Percentiles rank a stretch among this genome's conserved stretches.
Conservation (phyloP, 768 basidiomycete genomes). For the Podaxis rugospora region DNA sequence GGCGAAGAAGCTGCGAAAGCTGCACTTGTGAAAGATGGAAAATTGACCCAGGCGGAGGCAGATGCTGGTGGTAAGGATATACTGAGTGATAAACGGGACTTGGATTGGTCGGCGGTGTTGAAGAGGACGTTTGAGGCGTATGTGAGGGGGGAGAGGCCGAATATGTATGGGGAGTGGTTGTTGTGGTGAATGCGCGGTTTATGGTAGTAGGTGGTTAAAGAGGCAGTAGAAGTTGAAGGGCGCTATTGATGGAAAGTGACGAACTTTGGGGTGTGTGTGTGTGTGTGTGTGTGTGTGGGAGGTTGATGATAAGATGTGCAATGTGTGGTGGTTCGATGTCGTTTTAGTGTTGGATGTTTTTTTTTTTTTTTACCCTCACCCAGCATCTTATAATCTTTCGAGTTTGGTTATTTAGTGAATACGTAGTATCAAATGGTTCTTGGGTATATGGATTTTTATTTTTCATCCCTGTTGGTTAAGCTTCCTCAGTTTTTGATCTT, state of each 20-base stretch:
- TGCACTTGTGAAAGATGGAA: conserved; percentile 27
- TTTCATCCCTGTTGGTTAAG: not conserved
- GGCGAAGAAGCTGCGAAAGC: conserved; percentile 68
- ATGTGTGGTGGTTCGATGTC: not conserved
- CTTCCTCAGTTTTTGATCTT: not conserved
- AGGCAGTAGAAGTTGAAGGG: not conserved
- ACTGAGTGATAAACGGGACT: conserved; percentile 60
- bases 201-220: not conserved
- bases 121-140: conserved; percentile 95
- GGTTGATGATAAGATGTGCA: not conserved
- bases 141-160: conserved; percentile 80
- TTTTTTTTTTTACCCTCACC: not conserved
- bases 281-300: not conserved
- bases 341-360: not conserved
- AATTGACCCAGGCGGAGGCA: conserved; percentile 17
- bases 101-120: conserved; percentile 84
- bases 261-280: no score
- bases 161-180: conserved; percentile 87
- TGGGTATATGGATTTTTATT: not conserved
- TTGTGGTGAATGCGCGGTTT: conserved; percentile 26
- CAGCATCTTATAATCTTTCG: not conserved
- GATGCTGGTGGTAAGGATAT: conserved; percentile 14
- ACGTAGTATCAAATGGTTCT: not conserved
- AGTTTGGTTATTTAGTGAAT: not conserved
- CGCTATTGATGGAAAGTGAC: not conserved